phyloP scores from a whole-genome alignment of 1,139 yeast species.

The Kodamaea derodonti region DNA sequence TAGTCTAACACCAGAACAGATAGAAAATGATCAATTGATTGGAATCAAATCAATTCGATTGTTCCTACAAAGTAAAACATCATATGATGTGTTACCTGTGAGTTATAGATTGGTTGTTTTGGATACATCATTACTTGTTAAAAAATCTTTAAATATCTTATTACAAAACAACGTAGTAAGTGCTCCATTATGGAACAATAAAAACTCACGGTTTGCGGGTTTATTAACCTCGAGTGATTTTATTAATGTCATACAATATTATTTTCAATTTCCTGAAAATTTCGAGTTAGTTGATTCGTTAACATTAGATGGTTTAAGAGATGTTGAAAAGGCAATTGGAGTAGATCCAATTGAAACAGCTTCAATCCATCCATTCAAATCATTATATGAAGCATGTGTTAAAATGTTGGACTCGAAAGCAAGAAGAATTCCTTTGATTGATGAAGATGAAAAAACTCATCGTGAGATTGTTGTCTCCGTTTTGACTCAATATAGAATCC shows the following conservation, averaged over 20 bases:
- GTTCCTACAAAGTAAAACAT: constrained; percentile 84
- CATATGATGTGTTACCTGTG: constrained; percentile 95
- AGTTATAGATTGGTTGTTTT: constrained; percentile 89
- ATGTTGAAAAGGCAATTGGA: constrained; percentile 83
- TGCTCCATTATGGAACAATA: constrained; percentile 95
- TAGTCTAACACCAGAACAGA: constrained; percentile 40
- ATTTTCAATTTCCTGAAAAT: constrained; percentile 86
- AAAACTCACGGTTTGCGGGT: constrained; percentile 89
- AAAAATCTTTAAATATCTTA: constrained; percentile 84
- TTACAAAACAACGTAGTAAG: constrained; percentile 92
- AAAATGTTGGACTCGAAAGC: constrained; percentile 89
- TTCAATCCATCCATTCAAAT: constrained; percentile 87
- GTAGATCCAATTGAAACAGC: constrained; percentile 86
- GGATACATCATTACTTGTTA: constrained; percentile 86
- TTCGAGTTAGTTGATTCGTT: constrained; percentile 85
- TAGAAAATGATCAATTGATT: constrained; percentile 56
- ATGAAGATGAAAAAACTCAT: constrained; percentile 88
- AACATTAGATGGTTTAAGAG: constrained; percentile 79
- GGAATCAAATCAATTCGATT: constrained; percentile 77
- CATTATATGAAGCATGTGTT: constrained; percentile 90
- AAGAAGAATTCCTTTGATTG: constrained; percentile 90
- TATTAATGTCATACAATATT: constrained; percentile 92
- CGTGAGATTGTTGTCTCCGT: constrained; percentile 94
- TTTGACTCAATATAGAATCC: constrained; percentile 91
- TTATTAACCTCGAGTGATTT: constrained; percentile 88